Base-by-base conservation (phyloP, 2,329 filamentous ascomycete genomes). In the Cryphonectria parasitica region DNA sequence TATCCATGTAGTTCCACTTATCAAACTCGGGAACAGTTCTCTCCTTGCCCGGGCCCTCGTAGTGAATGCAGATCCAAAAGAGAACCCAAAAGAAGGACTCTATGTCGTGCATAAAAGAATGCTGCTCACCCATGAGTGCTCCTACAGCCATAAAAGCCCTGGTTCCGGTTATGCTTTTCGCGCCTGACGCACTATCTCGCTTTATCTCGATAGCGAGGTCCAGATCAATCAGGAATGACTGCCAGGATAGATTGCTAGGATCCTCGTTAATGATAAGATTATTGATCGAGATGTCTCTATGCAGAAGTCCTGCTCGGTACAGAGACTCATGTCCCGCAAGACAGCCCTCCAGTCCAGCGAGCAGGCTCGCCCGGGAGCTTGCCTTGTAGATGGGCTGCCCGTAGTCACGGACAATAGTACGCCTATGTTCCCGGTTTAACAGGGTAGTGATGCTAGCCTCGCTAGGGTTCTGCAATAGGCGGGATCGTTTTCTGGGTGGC, bases 71-170 rank as follows among this genome's bases (percentile, higher is more conserved):
- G 73, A 84, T 82, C 82, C 79, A 85, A 70, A 85, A 82, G 0
- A 84, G 74, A 2, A 85, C 80, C 82, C 77, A 85, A 75, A 83
- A 85, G 71, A 85, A 84, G 4, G 81, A 86, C 73, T 85, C 81
- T 7, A 84, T 77, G 71, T 85, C 80, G 73, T 86, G 80, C 77
- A 83, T 84, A 56, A 83, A 68, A 0, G 78, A 83, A 74, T 86
- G 80, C 49, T 80, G 70, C 74, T 85, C 79, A 36, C 79, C 80
- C 13, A 79, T 69, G 49, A 86, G 80, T 3, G 77, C 77, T 0
- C 83, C 80, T 69, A 85, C 84, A 7, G 81, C 82, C 79, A 86
- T 85, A 68, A 85, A 86, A 1, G 79, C 81, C 73, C 78, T 78
- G 22, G 82, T 85, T 13, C 83, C 81, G 1, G 81, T 84, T 75